Conservation (phyloP, 2,329 filamentous ascomycete species). For the Fusarium decemcellulare region DNA sequence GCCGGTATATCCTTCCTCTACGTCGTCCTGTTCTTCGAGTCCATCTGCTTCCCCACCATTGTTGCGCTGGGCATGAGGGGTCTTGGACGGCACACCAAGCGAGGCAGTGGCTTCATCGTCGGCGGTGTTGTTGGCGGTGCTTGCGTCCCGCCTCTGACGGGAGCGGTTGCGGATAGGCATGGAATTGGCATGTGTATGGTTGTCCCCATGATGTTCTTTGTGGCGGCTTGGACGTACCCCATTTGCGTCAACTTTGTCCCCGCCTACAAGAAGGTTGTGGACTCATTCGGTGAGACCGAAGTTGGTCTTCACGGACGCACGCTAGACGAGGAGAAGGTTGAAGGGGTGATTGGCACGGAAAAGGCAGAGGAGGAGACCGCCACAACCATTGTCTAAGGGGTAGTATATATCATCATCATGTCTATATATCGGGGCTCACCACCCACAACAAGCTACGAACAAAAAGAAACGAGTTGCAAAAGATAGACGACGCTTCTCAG, state of each 20-base stretch:
- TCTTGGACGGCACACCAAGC: constrained; percentile 82
- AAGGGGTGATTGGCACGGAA: constrained; percentile 13
- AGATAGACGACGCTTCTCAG: neutral
- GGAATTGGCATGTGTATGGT: constrained; percentile 75
- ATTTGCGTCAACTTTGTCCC: constrained; percentile 77
- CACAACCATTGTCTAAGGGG: neutral
- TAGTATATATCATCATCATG: neutral
- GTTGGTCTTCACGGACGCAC: constrained; percentile 55
- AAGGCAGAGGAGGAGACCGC: constrained; percentile 28
- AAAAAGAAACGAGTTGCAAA: constrained; percentile 6
- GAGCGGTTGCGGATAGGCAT: constrained; percentile 75
- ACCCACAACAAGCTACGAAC: neutral
- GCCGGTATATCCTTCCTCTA: constrained; percentile 74
- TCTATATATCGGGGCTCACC: neutral
- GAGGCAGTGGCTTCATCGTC: constrained; percentile 78
- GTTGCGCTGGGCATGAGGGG: constrained; percentile 83
- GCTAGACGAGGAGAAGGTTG: constrained; percentile 48
- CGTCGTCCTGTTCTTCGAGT: constrained; percentile 83
- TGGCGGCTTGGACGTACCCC: constrained; percentile 69
- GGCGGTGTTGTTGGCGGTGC: constrained; percentile 81
- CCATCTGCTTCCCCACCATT: constrained; percentile 86
- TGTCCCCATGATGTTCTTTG: constrained; percentile 74
- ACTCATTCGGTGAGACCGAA: constrained; percentile 66
- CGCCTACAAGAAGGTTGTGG: constrained; percentile 73
- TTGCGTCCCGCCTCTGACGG: constrained; percentile 79